Conservation (phyloP, 2,329 filamentous ascomycete genomes). For the Penicillium sp. region DNA sequence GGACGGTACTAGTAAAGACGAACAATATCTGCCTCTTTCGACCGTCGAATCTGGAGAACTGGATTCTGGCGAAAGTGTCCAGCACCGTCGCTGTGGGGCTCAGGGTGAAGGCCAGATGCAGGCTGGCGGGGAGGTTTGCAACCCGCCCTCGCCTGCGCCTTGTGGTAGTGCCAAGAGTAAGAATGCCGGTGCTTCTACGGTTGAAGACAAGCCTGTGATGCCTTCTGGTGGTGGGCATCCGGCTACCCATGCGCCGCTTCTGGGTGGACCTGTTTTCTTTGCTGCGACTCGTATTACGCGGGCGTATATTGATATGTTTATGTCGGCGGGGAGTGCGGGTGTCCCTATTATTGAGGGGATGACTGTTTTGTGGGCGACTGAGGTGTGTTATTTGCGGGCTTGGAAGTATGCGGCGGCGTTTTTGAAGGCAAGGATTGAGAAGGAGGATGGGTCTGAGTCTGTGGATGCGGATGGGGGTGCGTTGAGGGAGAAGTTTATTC, state of each 20-base stretch:
- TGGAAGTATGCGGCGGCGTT: slow-evolving; percentile 50
- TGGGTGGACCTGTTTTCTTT: slow-evolving; percentile 26
- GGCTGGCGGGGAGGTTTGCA: slow-evolving; percentile 11
- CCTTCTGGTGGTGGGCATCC: not conserved
- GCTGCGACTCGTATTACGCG: slow-evolving; percentile 49
- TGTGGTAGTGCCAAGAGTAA: not conserved
- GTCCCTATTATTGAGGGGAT: slow-evolving; percentile 64
- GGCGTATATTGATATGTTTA: slow-evolving; percentile 60
- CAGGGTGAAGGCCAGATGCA: slow-evolving; percentile 27
- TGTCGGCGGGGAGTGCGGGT: slow-evolving; percentile 53
- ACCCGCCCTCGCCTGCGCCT: not conserved
- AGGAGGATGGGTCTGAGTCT: slow-evolving; percentile 20
- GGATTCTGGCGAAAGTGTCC: not conserved
- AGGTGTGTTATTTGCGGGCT: slow-evolving; percentile 62
- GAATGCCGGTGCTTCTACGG: not conserved
- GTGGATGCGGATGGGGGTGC: slow-evolving; percentile 65
- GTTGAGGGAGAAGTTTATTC: slow-evolving; percentile 63
- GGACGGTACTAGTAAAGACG: not conserved
- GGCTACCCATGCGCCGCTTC: not conserved
- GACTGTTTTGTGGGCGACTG: slow-evolving; percentile 75
- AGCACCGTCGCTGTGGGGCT: slow-evolving; percentile 15
- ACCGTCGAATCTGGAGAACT: not conserved
- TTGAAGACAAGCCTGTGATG: slow-evolving; percentile 3
- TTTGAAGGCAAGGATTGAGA: slow-evolving; percentile 31
- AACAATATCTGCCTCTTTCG: not conserved